Conservation (phyloP, 2,329 filamentous ascomycete species). For the Dactylonectria macrodidyma region DNA sequence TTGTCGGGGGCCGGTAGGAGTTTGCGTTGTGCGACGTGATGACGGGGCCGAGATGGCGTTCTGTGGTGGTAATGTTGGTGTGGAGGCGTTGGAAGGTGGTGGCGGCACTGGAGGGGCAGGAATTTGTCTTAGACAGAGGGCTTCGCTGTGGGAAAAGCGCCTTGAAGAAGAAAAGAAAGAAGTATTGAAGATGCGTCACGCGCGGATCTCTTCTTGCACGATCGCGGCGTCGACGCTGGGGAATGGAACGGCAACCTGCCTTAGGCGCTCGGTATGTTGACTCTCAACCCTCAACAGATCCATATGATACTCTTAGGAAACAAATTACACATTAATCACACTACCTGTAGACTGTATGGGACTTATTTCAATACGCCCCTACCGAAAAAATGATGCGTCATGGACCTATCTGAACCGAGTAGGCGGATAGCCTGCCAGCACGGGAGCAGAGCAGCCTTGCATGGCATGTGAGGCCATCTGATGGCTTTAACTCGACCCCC, state of each 20-base stretch:
- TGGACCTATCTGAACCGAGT: not conserved
- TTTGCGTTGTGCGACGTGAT: not conserved
- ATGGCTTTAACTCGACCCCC: not conserved
- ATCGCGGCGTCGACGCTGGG: not conserved
- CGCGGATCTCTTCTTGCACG: not conserved
- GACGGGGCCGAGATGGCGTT: not conserved
- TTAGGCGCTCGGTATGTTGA: not conserved
- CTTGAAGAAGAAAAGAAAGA: not conserved
- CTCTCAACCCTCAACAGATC: not conserved
- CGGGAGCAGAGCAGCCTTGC: not conserved
- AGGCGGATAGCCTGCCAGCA: not conserved
- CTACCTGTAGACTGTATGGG: not conserved
- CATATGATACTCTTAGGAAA: not conserved
- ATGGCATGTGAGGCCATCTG: not conserved
- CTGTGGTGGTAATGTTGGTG: not conserved
- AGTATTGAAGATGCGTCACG: too few species aligned
- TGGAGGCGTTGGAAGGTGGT: not conserved
- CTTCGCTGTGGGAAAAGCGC: not conserved
- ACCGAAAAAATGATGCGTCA: not conserved
- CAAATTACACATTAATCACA: not conserved
- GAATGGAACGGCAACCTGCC: not conserved
- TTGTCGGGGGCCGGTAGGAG: not conserved
- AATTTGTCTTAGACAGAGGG: not conserved
- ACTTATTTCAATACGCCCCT: too few species aligned
- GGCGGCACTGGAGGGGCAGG: not conserved